Evolutionary conservation across 768 basidiomycete species (phyloP).

Genomic region (Paxillus involutus): DNA sequence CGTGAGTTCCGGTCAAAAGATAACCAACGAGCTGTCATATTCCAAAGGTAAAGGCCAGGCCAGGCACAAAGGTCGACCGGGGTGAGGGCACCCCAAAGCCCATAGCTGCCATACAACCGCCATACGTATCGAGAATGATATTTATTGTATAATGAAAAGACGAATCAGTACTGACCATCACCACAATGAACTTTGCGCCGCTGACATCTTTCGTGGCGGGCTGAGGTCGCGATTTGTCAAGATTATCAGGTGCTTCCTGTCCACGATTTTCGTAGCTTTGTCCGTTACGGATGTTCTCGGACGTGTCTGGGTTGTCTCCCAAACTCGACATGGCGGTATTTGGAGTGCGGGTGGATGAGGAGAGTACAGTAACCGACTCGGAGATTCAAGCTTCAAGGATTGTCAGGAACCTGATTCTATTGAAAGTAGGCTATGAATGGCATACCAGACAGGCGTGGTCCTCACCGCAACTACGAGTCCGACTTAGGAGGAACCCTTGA

Average conservation of each 20-base stretch:
- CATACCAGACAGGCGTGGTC: too few relatives aligned
- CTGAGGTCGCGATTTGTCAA: background rate
- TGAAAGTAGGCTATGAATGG: too few relatives aligned
- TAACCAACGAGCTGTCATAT: background rate
- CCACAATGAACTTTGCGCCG: conserved; percentile 38
- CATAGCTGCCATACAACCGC: background rate
- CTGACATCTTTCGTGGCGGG: conserved; percentile 1
- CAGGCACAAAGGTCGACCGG: background rate
- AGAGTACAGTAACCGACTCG: too few relatives aligned
- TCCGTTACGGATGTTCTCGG: background rate
- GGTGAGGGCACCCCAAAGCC: background rate
- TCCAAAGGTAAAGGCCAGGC: background rate
- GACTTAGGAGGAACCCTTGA: too few relatives aligned
- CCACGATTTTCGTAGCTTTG: background rate
- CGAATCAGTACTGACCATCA: conserved; percentile 44
- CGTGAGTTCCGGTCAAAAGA: background rate
- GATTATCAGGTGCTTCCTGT: background rate
- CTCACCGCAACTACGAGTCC: too few relatives aligned
- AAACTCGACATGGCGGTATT: too few relatives aligned
- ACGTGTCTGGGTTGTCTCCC: too few relatives aligned
- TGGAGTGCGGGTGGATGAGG: too few relatives aligned
- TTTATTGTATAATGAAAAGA: background rate
- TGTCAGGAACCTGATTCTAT: too few relatives aligned
- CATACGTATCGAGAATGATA: background rate
- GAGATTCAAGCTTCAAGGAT: too few relatives aligned